These are phyloP conservation scores for Priceomyces haplophilus DNA, from an alignment of 805 yeast species.

Conservation along the genomic window DNA sequence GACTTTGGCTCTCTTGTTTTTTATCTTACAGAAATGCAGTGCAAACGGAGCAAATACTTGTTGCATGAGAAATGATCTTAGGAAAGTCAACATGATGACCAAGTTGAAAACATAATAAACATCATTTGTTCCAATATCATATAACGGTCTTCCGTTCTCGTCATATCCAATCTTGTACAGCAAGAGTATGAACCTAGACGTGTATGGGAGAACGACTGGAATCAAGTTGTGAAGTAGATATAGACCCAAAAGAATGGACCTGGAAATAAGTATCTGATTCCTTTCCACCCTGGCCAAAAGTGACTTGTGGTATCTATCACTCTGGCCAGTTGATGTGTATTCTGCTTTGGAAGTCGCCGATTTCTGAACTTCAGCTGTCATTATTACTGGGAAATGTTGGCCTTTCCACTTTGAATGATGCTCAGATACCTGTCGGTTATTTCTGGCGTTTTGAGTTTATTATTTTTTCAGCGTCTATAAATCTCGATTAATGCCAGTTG, in stretches of 20 bases:
- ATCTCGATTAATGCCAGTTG: neutral
- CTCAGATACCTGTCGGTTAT: neutral
- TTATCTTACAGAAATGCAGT: constrained; percentile 36
- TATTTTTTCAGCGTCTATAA: neutral
- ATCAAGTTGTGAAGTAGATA: constrained; percentile 23
- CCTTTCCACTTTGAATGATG: neutral
- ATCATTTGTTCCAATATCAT: constrained; percentile 59
- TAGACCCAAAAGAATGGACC: constrained; percentile 25
- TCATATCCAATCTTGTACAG: constrained; percentile 22
- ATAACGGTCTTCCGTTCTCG: constrained; percentile 22
- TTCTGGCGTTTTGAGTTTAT: neutral
- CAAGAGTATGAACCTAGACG: constrained; percentile 36
- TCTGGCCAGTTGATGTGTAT: neutral
- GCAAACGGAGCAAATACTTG: constrained; percentile 60
- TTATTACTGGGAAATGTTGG: neutral
- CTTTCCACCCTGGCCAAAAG: constrained; percentile 29
- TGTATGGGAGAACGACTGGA: constrained; percentile 21
- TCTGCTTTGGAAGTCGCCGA: neutral
- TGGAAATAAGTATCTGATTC: constrained; percentile 34
- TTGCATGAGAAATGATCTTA: constrained; percentile 61
- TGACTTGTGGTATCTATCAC: constrained; percentile 17
- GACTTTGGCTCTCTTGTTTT: constrained; percentile 48
- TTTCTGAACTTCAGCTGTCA: neutral
- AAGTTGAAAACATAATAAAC: constrained; percentile 50
- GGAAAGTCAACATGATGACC: constrained; percentile 53